Evolutionary conservation across 495 filamentous ascomycete genomes (phyloP).

Genomic region (Lasiosphaeria ovina): DNA sequence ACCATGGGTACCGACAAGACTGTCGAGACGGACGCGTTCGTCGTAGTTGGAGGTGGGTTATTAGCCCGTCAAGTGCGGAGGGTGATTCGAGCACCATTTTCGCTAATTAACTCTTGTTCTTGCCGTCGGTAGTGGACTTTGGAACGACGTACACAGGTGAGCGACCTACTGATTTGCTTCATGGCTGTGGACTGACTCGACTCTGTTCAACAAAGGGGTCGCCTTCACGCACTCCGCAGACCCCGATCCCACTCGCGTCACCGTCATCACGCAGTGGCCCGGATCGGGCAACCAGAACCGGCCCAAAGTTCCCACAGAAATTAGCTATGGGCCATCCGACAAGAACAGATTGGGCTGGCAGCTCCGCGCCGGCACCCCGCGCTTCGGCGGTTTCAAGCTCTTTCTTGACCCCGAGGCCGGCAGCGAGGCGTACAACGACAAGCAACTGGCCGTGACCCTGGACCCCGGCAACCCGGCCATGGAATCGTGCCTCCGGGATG

Average conservation of each 20-base stretch:
- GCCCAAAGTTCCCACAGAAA: background rate
- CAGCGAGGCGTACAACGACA: background rate
- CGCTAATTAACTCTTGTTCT: background rate
- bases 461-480: background rate
- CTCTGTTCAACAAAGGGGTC: background rate
- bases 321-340: background rate
- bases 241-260: background rate
- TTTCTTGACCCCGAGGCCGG: background rate
- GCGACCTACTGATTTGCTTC: background rate
- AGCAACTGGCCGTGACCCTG: background rate
- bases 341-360: background rate
- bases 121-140: slow-evolving; percentile 2
- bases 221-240: background rate
- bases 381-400: background rate
- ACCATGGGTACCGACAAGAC: too few relatives aligned
- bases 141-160: background rate
- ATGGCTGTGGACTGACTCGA: background rate
- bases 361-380: background rate
- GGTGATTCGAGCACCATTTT: background rate
- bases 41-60: too few relatives aligned
- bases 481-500: background rate
- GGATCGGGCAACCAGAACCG: background rate
- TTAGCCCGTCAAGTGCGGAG: too few relatives aligned
- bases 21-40: too few relatives aligned
- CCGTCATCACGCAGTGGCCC: background rate